These are phyloP conservation scores for Phellopilus nigrolimitatus DNA, from an alignment of 1,284 basidiomycete genomes.

Conservation along the genomic window DNA sequence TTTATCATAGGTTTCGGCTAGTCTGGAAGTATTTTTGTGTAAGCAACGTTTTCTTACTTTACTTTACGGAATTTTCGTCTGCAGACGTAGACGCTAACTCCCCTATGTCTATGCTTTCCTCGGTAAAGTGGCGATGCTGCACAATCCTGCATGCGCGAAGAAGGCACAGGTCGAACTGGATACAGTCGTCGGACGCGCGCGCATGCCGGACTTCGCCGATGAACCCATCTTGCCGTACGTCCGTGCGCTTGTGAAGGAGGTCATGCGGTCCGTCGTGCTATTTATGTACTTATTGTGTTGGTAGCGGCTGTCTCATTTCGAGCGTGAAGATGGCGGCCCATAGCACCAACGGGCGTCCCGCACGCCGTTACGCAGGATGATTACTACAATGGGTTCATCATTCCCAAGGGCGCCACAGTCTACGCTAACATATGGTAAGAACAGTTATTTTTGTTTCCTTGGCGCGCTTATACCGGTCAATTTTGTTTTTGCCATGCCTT, in stretches of 20 bases:
- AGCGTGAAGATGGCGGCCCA: conserved; percentile 13
- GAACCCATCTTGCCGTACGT: conserved; percentile 21
- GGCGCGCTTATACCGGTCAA: background rate
- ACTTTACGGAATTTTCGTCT: background rate
- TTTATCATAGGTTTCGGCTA: background rate
- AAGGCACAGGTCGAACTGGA: conserved; percentile 20
- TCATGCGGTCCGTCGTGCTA: conserved; percentile 21
- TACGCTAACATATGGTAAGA: conserved; percentile 45
- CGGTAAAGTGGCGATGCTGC: conserved; percentile 11
- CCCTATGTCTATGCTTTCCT: background rate
- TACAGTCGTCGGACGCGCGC: conserved; percentile 21
- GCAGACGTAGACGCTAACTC: background rate
- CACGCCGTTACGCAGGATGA: conserved; percentile 54
- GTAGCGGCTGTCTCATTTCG: background rate
- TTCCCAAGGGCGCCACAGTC: conserved; percentile 47
- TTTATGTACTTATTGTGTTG: conserved; percentile 2
- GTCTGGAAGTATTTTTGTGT: background rate
- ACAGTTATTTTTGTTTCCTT: background rate
- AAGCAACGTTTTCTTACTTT: background rate
- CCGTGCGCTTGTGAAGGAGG: conserved; percentile 18
- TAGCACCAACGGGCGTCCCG: conserved; percentile 38
- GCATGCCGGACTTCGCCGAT: conserved; percentile 22
- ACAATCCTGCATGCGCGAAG: conserved; percentile 3
- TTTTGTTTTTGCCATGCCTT: background rate
- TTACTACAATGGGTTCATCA: conserved; percentile 45